Base-by-base conservation (phyloP, 768 basidiomycete species). In the Phlebiopsis flavidoalba region DNA sequence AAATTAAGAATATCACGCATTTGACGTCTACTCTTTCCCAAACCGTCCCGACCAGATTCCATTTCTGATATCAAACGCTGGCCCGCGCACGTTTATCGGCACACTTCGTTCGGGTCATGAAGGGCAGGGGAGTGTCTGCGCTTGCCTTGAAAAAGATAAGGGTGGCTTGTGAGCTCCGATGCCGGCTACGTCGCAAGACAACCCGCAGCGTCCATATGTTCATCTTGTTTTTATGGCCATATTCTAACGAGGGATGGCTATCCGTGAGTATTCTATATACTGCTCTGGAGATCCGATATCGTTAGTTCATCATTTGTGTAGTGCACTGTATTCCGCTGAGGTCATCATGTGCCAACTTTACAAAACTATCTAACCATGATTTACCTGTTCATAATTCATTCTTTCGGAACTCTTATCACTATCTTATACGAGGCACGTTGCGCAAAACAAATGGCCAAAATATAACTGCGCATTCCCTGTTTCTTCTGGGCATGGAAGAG, bases 21-120 rank as follows among this genome's bases (percentile, higher is more conserved):
- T 82, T n/a, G n/a, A n/a, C 73, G 73, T 50, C 66, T 82, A 14
- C n/a, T 64, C 70, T 1, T 80, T 76, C 71, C 57, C 49, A 31
- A 61, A n/a, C n/a, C 70, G 26, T n/a, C 67, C 67, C 72, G 59
- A 74, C 71, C 57, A 81, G 75, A 57, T 75, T 70, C 68, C 60
- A 70, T 60, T 79, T n/a, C n/a, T n/a, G n/a, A 72, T 58, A 77
- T 74, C 63, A 73, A 71, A 66, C 69, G 37, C 66, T n/a, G 77
- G 71, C 80, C 80, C 0, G 74, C 70, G 8, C 68, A 71, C n/a
- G 51, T 77, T 77, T 62, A 64, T 81, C 31, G 70, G n/a, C 76
- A 12, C 80, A 83, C 65, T 79, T 80, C 66, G 62, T 81, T n/a
- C n/a, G 33, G 81, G 80, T 5, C 80, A 83, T 63, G 81, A 83